Conservation (phyloP, 2,329 filamentous ascomycete species). For the Sporothrix phasma region DNA sequence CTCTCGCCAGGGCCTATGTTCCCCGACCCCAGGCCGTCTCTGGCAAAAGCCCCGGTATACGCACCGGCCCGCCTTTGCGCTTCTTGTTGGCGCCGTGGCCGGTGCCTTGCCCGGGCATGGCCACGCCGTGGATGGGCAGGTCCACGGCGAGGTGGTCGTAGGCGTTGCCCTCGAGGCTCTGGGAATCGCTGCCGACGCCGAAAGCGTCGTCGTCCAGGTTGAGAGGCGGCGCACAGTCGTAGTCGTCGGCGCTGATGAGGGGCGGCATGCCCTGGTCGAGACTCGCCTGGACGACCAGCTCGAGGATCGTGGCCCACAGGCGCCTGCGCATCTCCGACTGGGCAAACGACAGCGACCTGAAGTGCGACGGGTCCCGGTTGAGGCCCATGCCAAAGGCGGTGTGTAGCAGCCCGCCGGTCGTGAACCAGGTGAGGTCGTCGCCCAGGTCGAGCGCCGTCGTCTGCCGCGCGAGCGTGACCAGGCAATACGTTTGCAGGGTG, state of each 20-base stretch:
- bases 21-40: neutral
- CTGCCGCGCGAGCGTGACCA: constrained; percentile 18
- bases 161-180: neutral
- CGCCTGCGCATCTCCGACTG: constrained; percentile 45
- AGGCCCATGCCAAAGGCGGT: constrained; percentile 49
- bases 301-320: constrained; percentile 47
- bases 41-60: too few species aligned
- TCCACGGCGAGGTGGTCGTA: neutral
- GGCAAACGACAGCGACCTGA: constrained; percentile 38
- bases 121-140: constrained; percentile 2
- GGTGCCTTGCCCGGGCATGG: neutral
- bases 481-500: constrained; percentile 18
- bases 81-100: neutral
- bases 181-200: constrained; percentile 22
- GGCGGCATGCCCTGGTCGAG: constrained; percentile 43
- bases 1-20: neutral
- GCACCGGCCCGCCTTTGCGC: neutral
- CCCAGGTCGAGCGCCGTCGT: constrained; percentile 31
- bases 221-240: constrained; percentile 39
- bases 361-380: constrained; percentile 44
- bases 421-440: constrained; percentile 43
- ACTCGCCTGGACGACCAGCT: constrained; percentile 42
- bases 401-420: constrained; percentile 40
- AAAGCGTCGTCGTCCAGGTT: constrained; percentile 45
- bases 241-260: constrained; percentile 36